A percentile compares a stretch with the other conserved stretches of the same genome.
Evolutionary conservation across 306 rosid genomes (phyloP).

Genomic region (Oxytropis ochrocephala): DNA sequence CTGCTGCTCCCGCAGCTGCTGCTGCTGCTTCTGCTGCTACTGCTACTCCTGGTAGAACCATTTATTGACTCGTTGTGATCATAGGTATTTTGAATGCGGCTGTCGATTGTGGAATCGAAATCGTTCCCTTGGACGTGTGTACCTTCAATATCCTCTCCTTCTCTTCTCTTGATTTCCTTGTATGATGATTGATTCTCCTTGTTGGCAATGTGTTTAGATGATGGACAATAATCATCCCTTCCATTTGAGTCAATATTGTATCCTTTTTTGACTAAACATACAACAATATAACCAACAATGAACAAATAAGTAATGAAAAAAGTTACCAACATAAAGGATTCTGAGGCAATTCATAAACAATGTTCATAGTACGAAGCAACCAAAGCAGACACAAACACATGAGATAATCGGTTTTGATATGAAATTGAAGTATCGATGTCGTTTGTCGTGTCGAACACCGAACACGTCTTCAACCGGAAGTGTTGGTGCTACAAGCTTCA

Average conservation of each 20-base stretch:
- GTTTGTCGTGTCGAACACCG: too few relatives aligned
- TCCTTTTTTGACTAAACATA: conserved; percentile 44
- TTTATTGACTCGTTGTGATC: conserved; percentile 26
- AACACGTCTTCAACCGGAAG: too few relatives aligned
- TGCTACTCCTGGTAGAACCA: conserved; percentile 15
- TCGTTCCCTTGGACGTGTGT: conserved; percentile 21
- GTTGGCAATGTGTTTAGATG: conserved; percentile 15
- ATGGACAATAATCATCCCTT: conserved; percentile 25
- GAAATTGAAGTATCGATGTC: too few relatives aligned
- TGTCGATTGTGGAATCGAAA: conserved; percentile 24
- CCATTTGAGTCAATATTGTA: conserved; percentile 24
- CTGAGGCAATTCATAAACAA: background rate
- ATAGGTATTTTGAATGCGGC: conserved; percentile 19
- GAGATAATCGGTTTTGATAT: too few relatives aligned
- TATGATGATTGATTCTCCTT: conserved; percentile 28
- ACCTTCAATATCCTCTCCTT: conserved; percentile 27
- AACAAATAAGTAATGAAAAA: background rate
- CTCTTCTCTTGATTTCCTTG: conserved; percentile 23
- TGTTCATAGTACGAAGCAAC: background rate
- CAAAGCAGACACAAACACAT: too few relatives aligned
- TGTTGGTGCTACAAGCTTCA: too few relatives aligned
- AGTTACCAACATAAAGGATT: background rate
- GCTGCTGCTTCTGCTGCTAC: conserved; percentile 23
- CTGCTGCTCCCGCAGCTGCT: conserved; percentile 14
- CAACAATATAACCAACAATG: background rate